Evolutionary conservation across 306 rosid genomes (phyloP), one percentile per base, ranked within the genome.

Genomic region (Trichosanthes cucumerina): DNA sequence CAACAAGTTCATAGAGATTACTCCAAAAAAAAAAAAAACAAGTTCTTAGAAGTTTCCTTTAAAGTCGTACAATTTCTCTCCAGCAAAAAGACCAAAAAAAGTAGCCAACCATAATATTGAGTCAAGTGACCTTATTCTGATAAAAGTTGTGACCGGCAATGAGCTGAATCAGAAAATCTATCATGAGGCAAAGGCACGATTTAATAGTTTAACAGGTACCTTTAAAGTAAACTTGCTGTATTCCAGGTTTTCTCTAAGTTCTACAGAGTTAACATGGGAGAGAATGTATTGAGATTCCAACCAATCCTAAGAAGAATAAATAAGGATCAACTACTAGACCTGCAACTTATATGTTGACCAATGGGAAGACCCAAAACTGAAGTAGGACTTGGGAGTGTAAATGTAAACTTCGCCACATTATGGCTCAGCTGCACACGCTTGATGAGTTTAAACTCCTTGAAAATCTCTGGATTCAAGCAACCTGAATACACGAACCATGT

Each of bases 311-410:
- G 50, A 59, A 57, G 24, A 53, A 62, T 56, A 77, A 36, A 82
- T 69, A 64, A 78, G 44, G 18, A 78, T 21, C 6, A 15, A 23
- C 60, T 5, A 79, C 57, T 21, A 78, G 84, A 96, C 99, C 91
- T 96, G 97, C 99, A 96, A 86, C 98, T 92, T 83, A 96, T 92
- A 83, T 92, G 99, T 59, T 96, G 98, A 80, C 99, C 99, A 81
- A 96, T 96, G 79, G 99, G 99, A 84, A 96, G 99, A 38, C 99
- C 98, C 87, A 96, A 83, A 74, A 90, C 90, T 71, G 98, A 88
- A 79, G 93, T 90, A 72, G 98, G 87, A 70, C 87, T 84, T 15
- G 92, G 96, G 65, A 96, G 98, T 71, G 38, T 88, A 85, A 96
- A 96, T 54, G 65, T 92, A 87, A 96, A 96, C 85, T 91, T 92